Base-by-base conservation (phyloP, 1,284 basidiomycete genomes). In the Trichosporon sp. region DNA sequence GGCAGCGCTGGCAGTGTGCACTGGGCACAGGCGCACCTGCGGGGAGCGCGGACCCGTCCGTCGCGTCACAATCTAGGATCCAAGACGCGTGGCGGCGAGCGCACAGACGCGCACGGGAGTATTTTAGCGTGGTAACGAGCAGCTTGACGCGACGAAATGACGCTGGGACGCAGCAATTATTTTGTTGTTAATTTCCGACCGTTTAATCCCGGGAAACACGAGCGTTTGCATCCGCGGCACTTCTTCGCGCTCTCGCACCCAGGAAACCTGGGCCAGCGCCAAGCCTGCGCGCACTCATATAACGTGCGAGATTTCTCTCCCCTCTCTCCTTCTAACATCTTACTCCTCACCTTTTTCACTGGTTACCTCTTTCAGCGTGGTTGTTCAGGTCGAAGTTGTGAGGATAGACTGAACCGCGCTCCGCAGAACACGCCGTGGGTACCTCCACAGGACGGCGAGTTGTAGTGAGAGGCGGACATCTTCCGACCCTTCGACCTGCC, bases 381-480 rank as follows among this genome's bases (percentile, higher is more conserved):
- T 63, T 63, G 59, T 37, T 35, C 59, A 35, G 59, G 59, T 63
- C 37, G 59, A 63, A 63, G 59, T 32, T 32, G 59, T 63, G 59
- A 63, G 59, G 59, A 37, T 14, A 63, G 59, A 63, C n/a, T 63
- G 59, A 63, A 63, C 31, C 59, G 59, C 59, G 59, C 59, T 63
- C 59, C 59, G 59, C 59, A 63, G 59, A 63, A 63, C 59, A 63
- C 59, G 59, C 59, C 59, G 59, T 63, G 59, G 7, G 6, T 35
- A 63, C 59, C 59, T n/a, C 7, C 56, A 63, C 32, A 35, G 32
- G 56, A 10, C 59, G 59, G 59, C 59, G 59, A 63, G 59, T 63
- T 35, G 59, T 63, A 63, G 59, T 63, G 59, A 63, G 59, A 63
- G 59, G 59, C 59, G 59, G 31, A 63, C 59, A 63, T 46, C 43